These are phyloP conservation scores for Trametes villosa DNA, from an alignment of 768 basidiomycete genomes.

Conservation along the genomic window DNA sequence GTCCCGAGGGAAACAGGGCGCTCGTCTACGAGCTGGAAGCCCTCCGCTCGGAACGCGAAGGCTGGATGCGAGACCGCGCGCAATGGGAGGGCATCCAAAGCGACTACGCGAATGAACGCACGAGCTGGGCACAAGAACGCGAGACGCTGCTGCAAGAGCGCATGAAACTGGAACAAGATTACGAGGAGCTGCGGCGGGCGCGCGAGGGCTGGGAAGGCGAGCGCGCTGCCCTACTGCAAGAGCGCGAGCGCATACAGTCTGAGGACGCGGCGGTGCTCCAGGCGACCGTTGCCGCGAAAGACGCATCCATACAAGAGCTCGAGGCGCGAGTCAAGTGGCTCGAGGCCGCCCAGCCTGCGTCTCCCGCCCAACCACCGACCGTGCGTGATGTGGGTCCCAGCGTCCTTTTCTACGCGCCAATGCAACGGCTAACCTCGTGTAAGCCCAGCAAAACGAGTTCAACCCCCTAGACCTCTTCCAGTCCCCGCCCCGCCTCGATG, in stretches of 20 bases:
- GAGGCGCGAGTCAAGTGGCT: neutral
- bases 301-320: neutral
- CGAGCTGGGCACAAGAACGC: slow-evolving; percentile 1
- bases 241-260: neutral
- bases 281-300: neutral
- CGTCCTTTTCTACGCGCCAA: too few species aligned
- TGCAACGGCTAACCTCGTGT: neutral
- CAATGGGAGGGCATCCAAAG: neutral
- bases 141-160: neutral
- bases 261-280: neutral
- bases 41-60: slow-evolving; percentile 6
- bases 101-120: neutral
- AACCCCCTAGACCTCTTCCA: neutral
- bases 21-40: neutral
- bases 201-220: neutral
- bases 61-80: neutral
- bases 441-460: slow-evolving; percentile 11
- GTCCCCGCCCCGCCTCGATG: neutral
- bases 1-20: neutral
- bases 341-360: neutral
- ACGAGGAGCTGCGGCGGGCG: neutral
- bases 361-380: neutral
- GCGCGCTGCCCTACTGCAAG: neutral
- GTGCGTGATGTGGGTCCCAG: neutral
- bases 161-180: neutral